Base-by-base conservation (phyloP, 345 rosid genomes). In the Leavenworthia alabamica region DNA sequence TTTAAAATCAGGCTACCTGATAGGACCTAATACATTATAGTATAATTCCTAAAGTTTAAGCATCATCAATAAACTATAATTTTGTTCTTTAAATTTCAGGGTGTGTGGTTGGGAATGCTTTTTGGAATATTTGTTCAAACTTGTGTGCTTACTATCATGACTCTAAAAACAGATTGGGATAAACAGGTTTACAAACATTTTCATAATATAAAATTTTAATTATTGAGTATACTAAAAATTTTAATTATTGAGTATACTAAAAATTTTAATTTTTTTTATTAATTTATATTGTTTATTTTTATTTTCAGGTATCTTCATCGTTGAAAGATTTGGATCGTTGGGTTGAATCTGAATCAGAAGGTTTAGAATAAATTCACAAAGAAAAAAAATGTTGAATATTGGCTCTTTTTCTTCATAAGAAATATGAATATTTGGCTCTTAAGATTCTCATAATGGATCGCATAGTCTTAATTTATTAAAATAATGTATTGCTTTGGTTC, bases 91-190 rank as follows among this genome's bases (percentile, higher is more conserved):
- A 14, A 14, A 14, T n/a, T 40, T 40, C 10, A 40, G 44, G 19
- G 44, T 40, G 19, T 40, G 4, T 7, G 20, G 20, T 40, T 14
- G 2, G 19, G 44, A 40, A 40, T 14, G 8, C 19, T 40, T 40
- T 40, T 40, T 40, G 10, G 4, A 40, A 14, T n/a, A n/a, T 35
- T 40, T 15, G 41, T 70, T 65, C 43, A 63, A 28, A 70, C 65
- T 43, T 58, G 52, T n/a, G 51, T 53, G 22, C 62, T 55, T 51
- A 23, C 53, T 2, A 27, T 70, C 15, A 52, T 57, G 31, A 65
- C 74, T 40, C 15, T 37, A 9, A 58, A 17, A 58, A 58, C 39
- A 22, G 26, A 41, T 27, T 41, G 63, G 63, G 49, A 58, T 41
- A 24, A 63, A 41, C 52, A 40, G 9, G 44, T 40, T 40, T 40